Percentiles rank a stretch among this genome's conserved stretches.
Conservation (phyloP, 441 rosid species). For the Jatropha multifida region DNA sequence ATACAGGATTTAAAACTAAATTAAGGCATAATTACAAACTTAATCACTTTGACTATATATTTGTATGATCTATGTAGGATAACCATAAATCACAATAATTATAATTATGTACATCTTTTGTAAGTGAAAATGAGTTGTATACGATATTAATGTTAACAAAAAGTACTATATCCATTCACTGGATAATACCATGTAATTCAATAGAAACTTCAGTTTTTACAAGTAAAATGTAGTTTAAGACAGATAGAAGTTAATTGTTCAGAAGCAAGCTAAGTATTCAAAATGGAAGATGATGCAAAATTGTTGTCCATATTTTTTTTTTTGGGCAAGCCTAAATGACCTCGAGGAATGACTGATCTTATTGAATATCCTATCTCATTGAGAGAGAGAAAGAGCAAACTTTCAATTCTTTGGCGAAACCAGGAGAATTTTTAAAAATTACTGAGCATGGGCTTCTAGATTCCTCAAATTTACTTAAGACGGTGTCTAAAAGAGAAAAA, state of each 20-base stretch:
- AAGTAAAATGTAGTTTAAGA: background rate
- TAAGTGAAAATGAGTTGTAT: background rate
- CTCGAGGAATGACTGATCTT: background rate
- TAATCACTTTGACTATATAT: background rate
- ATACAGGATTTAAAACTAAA: background rate
- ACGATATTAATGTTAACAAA: background rate
- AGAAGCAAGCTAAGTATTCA: background rate
- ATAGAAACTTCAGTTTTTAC: background rate
- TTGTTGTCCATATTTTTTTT: background rate
- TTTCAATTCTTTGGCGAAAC: background rate
- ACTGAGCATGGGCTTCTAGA: background rate
- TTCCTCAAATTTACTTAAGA: background rate
- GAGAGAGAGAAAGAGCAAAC: background rate
- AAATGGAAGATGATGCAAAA: background rate
- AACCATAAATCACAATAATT: background rate
- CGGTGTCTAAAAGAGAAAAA: background rate
- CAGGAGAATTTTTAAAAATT: background rate
- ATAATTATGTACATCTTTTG: background rate
- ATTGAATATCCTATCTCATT: background rate
- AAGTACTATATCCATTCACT: background rate
- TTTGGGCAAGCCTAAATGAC: background rate
- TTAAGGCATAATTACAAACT: background rate
- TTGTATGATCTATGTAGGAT: background rate
- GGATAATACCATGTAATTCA: background rate
- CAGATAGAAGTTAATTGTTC: background rate